These are phyloP conservation scores for Xylariaceae sp. DNA, from an alignment of 2,329 filamentous ascomycete species.

Conservation along the genomic window DNA sequence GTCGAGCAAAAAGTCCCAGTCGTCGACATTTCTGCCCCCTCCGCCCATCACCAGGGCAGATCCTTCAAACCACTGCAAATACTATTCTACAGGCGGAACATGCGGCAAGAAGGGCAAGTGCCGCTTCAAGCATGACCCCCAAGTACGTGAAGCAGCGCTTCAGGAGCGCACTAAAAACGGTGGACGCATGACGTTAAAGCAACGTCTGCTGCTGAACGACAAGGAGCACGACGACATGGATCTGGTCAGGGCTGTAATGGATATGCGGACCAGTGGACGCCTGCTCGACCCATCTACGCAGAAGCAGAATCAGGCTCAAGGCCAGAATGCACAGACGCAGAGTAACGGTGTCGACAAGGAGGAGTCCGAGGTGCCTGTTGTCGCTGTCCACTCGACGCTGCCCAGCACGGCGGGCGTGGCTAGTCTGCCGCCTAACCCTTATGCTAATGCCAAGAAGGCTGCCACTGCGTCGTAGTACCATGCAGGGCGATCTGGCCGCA, in stretches of 20 bases:
- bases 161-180: conserved; percentile 64
- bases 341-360: conserved; percentile 31
- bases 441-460: conserved; percentile 30
- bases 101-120: conserved; percentile 75
- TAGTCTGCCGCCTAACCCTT: conserved; percentile 32
- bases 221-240: conserved; percentile 67
- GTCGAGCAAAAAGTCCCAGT: conserved; percentile 46
- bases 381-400: conserved; percentile 23
- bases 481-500: too few species aligned
- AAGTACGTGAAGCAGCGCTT: conserved; percentile 61
- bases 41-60: conserved; percentile 54
- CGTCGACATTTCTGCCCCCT: conserved; percentile 38
- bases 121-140: conserved; percentile 67
- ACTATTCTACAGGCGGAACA: conserved; percentile 65
- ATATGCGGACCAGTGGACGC: conserved; percentile 59
- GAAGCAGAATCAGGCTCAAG: conserved; percentile 11
- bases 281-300: conserved; percentile 37
- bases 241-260: conserved; percentile 64
- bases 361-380: conserved; percentile 20
- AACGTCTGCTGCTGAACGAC: conserved; percentile 64
- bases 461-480: too few species aligned
- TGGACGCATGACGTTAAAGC: conserved; percentile 63
- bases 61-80: conserved; percentile 66
- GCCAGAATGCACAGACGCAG: conserved; percentile 4
- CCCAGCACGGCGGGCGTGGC: conserved; percentile 27